Base-by-base conservation (phyloP, 208 protist genomes). In the Porcisia deanei region DNA sequence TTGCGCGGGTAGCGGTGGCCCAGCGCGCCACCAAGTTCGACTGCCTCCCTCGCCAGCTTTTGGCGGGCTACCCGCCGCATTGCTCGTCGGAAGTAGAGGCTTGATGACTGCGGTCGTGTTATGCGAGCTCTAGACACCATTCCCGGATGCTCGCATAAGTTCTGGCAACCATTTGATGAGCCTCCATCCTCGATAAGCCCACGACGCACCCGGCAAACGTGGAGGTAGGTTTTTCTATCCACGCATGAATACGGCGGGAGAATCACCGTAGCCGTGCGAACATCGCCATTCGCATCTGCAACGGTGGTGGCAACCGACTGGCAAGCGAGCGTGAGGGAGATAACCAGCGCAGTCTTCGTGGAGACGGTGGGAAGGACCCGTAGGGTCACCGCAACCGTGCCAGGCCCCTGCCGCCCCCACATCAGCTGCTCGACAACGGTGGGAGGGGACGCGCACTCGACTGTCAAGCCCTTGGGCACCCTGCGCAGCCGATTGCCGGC, bases 401-500 rank as follows among this genome's bases (percentile, higher is more conserved):
- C 66, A 41, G 68, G 58, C 0, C 73, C 78, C 37, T 45, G 47
- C 54, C 70, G 39, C 57, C 22, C 63, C 78, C 78, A 82, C 34
- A 12, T 39, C 53, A 63, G 49, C 59, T 82, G 43, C 74, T 58
- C 18, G 55, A 80, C 76, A 70, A 76, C 20, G 61, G 68, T 69
- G 53, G 54, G 66, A 49, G 66, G 39, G 16, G 79, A 72, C 25
- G 58, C 66, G 14, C 61, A 58, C 47, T 10, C 73, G 47, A 84
- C 81, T 6, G 2, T 71, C 7, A 77, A 65, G 25, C 59, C 63
- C 7, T 2, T 22, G 9, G 67, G 74, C 0, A 63, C 43, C 3
- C 52, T 22, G 57, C 76, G 75, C 58, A 94, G 75, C 5, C 74
- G 70, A 77, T 93, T 93, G 59, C 81, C 84, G 37, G 81, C 86